Evolutionary conservation across 1,139 yeast genomes (phyloP).

Genomic region (Saccharomyces hybrid): DNA sequence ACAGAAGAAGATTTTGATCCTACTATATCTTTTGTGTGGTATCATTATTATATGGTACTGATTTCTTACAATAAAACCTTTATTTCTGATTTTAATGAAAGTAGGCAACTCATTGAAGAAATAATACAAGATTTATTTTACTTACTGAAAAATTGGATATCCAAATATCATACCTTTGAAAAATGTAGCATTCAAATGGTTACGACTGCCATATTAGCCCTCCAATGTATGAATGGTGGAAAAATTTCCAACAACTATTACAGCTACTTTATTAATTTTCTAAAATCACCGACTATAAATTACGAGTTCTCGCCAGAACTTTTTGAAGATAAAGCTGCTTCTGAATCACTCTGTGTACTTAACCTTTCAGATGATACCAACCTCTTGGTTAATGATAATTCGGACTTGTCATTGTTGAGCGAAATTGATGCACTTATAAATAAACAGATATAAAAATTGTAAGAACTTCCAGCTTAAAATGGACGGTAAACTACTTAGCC

Average conservation of each 20-base stretch:
- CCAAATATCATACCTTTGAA: constrained; percentile 29
- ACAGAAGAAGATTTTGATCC: constrained; percentile 41
- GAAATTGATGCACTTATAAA: constrained; percentile 26
- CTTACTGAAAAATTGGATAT: constrained; percentile 29
- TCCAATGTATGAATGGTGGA: constrained; percentile 24
- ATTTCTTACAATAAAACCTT: constrained; percentile 54
- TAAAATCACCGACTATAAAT: constrained; percentile 20
- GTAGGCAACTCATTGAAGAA: constrained; percentile 22
- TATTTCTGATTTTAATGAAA: constrained; percentile 27
- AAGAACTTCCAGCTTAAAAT: not conserved
- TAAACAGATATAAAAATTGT: not conserved
- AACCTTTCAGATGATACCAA: constrained; percentile 25
- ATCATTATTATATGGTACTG: constrained; percentile 47
- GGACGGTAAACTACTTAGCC: not conserved
- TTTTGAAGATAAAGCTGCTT: constrained; percentile 12
- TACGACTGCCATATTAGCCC: constrained; percentile 23
- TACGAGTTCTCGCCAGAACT: constrained; percentile 26
- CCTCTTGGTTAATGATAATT: constrained; percentile 25
- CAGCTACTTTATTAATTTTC: constrained; percentile 16
- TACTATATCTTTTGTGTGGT: constrained; percentile 44
- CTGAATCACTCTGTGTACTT: constrained; percentile 11
- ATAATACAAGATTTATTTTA: constrained; percentile 31
- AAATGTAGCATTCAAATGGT: constrained; percentile 26
- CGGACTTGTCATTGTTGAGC: constrained; percentile 26
- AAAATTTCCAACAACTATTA: constrained; percentile 16